These are phyloP conservation scores for Morella rubra DNA, from an alignment of 306 rosid species.

Conservation along the genomic window DNA sequence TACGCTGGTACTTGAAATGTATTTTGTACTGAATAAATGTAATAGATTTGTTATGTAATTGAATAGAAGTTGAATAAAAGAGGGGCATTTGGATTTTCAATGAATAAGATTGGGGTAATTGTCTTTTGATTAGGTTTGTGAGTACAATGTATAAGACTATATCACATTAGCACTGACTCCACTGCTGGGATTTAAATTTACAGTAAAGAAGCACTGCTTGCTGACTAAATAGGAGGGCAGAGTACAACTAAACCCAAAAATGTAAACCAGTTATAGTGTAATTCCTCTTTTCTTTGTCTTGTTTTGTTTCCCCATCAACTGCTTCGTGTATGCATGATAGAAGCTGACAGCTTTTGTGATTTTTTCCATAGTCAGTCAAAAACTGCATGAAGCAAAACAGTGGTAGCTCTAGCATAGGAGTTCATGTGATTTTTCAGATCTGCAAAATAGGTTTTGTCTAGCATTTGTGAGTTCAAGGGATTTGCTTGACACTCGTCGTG, in stretches of 20 bases:
- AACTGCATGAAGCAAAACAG: neutral
- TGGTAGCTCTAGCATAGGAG: neutral
- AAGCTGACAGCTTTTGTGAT: neutral
- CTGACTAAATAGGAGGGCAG: neutral
- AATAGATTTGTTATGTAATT: neutral
- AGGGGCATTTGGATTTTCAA: neutral
- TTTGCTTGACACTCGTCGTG: neutral
- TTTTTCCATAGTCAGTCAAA: neutral
- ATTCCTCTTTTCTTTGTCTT: neutral
- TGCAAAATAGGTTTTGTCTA: neutral
- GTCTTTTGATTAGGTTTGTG: neutral
- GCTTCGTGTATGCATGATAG: neutral
- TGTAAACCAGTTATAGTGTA: neutral
- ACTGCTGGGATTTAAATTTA: neutral
- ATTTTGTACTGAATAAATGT: neutral
- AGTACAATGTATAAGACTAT: neutral
- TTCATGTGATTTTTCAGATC: neutral
- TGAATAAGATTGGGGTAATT: neutral
- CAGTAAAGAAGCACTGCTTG: neutral
- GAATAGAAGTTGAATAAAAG: neutral
- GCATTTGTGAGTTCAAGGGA: neutral
- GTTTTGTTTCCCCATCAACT: neutral
- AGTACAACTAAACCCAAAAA: neutral
- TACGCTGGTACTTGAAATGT: neutral
- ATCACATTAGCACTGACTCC: neutral